Evolutionary conservation across 192 early-diverging fungal species (phyloP).

Genomic region (Podochytrium sp.): DNA sequence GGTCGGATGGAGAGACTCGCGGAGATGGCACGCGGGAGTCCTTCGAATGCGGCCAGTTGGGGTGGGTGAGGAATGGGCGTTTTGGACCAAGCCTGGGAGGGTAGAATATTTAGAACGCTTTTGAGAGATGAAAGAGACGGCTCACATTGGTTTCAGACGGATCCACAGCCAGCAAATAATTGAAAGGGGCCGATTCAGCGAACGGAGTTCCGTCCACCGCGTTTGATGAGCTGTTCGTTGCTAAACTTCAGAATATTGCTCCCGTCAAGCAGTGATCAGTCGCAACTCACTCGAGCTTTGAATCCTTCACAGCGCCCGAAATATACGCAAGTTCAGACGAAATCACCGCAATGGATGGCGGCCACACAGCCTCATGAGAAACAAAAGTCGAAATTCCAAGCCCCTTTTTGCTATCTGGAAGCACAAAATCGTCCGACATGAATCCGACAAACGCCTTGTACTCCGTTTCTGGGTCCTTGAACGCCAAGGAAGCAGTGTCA

Average conservation of each 20-base stretch:
- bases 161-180: background rate
- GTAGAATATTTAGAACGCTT: background rate
- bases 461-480: background rate
- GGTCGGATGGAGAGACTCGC: background rate
- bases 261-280: background rate
- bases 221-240: no score
- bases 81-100: background rate
- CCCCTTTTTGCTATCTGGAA: background rate
- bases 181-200: background rate
- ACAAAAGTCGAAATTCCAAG: background rate
- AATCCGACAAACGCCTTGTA: background rate
- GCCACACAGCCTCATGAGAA: background rate
- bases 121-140: background rate
- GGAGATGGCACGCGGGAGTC: background rate
- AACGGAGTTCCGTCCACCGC: background rate
- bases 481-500: background rate
- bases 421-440: background rate
- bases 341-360: background rate
- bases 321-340: background rate
- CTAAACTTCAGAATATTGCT: background rate
- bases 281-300: background rate
- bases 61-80: background rate
- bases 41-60: background rate
- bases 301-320: background rate
- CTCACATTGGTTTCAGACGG: no score